Evolutionary conservation across 208 protist genomes (phyloP), one percentile per base, ranked within the genome.

Genomic region (Acanthamoeba triangularis): DNA sequence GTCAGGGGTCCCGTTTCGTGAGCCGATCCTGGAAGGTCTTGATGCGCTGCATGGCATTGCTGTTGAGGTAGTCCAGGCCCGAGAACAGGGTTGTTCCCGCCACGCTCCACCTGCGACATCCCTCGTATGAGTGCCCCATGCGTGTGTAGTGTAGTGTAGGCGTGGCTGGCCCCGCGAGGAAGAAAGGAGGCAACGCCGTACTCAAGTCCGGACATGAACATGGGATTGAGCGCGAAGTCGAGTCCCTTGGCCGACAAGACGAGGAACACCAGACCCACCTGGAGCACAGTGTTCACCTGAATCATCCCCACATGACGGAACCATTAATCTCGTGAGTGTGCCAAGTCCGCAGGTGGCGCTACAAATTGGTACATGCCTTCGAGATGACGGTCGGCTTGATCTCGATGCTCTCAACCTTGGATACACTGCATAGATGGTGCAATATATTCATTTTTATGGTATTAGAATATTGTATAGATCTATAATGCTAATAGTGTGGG

Each of bases 311-410:
- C 52, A 11, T 18, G 52, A 1, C 52, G 3, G 14, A 11, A 56
- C 52, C 52, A 56, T 41, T 1, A 41, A 41, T 41, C 37, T 41
- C 37, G 37, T 18, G 52, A 56, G 52, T 56, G 52, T 56, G 52
- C 52, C 63, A 33, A 69, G 14, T 8, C 63, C 63, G 8, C 11
- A 28, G 20, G 63, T n/a, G 6, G 25, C 59, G 59, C 6, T 65
- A n/a, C 28, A 7, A 10, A 69, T 30, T 10, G n/a, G 63, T 20
- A 30, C 28, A 6, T 69, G 63, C 63, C 63, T 69, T 69, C 10
- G 63, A 69, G 63, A 69, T 69, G n/a, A 69, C 63, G 20, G 63
- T 69, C 20, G 63, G 63, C n/a, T 69, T 69, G n/a, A 69, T 69
- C 63, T 69, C 63, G 13, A 69, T 69, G 63, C 63, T 69, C 63